phyloP scores from a whole-genome alignment of 768 basidiomycete genomes.

The Termitomyces titanicus region DNA sequence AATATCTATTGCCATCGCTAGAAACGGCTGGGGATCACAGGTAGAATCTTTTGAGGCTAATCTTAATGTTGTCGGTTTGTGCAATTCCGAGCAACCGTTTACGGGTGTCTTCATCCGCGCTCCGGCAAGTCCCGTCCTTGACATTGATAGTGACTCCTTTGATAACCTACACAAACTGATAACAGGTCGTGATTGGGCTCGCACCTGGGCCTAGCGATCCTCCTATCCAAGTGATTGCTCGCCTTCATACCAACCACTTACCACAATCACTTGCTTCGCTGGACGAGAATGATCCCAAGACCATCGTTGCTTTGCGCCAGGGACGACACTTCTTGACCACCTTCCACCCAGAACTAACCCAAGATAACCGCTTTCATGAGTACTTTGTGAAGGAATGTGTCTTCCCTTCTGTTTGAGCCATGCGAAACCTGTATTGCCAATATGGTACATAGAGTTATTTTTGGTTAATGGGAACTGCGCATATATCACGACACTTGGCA shows the following conservation, averaged over 20 bases:
- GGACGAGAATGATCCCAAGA: constrained; percentile 53
- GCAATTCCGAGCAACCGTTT: constrained; percentile 59
- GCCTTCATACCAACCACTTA: constrained; percentile 22
- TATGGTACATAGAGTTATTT: neutral
- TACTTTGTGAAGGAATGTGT: constrained; percentile 84
- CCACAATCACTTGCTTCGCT: constrained; percentile 34
- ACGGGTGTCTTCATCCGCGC: constrained; percentile 92
- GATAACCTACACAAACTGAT: neutral
- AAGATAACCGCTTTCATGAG: constrained; percentile 86
- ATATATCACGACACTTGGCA: neutral
- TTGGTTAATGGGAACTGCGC: neutral
- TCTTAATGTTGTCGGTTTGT: constrained; percentile 60
- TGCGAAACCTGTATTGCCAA: neutral
- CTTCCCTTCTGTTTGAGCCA: constrained; percentile 21
- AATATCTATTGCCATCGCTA: constrained; percentile 71
- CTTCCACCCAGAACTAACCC: constrained; percentile 92
- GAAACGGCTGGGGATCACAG: constrained; percentile 95
- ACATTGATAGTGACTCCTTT: neutral
- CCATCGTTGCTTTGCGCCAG: constrained; percentile 81
- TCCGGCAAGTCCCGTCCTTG: constrained; percentile 49
- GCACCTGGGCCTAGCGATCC: constrained; percentile 43
- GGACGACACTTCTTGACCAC: constrained; percentile 83
- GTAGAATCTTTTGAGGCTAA: constrained; percentile 89
- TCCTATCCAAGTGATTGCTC: constrained; percentile 65
- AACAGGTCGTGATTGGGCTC: constrained; percentile 62